Evolutionary conservation across 73 alveolate genomes (phyloP).

Genomic region (Paramecium tetraurelia): DNA sequence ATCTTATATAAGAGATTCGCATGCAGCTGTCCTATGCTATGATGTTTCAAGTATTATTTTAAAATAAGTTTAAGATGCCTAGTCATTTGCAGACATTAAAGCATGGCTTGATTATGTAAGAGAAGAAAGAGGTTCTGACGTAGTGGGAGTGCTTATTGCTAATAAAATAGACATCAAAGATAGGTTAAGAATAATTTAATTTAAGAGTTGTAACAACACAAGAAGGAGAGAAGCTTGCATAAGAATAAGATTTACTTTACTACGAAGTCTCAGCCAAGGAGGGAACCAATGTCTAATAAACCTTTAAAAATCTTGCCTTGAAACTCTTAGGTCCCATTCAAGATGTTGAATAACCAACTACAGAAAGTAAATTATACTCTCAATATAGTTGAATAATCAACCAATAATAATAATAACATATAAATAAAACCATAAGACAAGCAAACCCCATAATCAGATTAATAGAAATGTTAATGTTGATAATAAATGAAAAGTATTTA

Average conservation of each 20-base stretch:
- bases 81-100: conserved; percentile 32
- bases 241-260: conserved; percentile 48
- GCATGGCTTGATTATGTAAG: conserved; percentile 61
- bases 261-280: conserved; percentile 65
- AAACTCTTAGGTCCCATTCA: neutral
- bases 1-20: conserved; percentile 76
- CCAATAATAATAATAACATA: neutral
- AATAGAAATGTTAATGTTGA: conserved; percentile 21
- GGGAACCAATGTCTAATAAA: conserved; percentile 50
- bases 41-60: conserved; percentile 73
- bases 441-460: neutral
- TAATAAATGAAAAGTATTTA: neutral
- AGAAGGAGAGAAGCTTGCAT: conserved; percentile 62
- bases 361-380: neutral
- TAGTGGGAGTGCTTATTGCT: conserved; percentile 87
- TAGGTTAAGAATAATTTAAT: conserved; percentile 49
- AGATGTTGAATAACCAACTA: neutral
- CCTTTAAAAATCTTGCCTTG: conserved; percentile 49
- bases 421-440: neutral
- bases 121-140: conserved; percentile 90
- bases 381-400: neutral
- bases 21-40: conserved; percentile 78
- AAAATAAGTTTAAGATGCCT: neutral
- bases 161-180: conserved; percentile 85
- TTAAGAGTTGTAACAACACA: conserved; percentile 62